These are phyloP conservation scores for Gentiana macrophylla DNA, from an alignment of 257 asterid species.

Conservation along the genomic window DNA sequence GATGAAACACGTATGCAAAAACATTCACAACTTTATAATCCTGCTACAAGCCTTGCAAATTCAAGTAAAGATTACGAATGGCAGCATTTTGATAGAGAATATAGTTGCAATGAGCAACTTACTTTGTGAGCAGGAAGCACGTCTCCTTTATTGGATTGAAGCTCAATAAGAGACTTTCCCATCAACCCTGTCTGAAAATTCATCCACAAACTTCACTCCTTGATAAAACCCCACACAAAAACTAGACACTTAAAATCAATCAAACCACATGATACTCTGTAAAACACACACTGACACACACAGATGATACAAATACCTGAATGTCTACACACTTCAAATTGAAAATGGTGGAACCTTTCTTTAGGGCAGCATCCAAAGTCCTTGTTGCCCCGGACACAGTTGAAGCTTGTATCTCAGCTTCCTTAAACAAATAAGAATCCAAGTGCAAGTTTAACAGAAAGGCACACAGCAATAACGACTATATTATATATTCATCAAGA, in stretches of 20 bases:
- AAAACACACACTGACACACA: background rate
- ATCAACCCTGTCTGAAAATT: constrained; percentile 66
- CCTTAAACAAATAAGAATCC: constrained; percentile 26
- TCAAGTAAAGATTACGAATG: background rate
- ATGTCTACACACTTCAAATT: constrained; percentile 92
- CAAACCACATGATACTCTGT: background rate
- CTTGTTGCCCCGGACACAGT: constrained; percentile 66
- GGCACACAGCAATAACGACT: background rate
- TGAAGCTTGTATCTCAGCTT: constrained; percentile 84
- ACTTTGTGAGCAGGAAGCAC: constrained; percentile 97
- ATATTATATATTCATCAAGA: background rate
- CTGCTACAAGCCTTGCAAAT: too few species aligned
- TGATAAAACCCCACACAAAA: background rate
- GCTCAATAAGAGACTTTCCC: constrained; percentile 87
- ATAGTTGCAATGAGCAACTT: constrained; percentile 22
- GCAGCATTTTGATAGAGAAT: background rate
- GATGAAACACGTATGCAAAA: background rate
- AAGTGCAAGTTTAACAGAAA: background rate
- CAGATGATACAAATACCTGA: constrained; percentile 39
- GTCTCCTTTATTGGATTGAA: constrained; percentile 88
- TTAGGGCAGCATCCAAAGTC: constrained; percentile 82
- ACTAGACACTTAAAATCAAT: background rate
- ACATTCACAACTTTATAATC: background rate
- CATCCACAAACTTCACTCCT: background rate
- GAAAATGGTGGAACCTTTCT: constrained; percentile 79